phyloP scores from a whole-genome alignment of 2,329 filamentous ascomycete species.

The Colletotrichum sidae region DNA sequence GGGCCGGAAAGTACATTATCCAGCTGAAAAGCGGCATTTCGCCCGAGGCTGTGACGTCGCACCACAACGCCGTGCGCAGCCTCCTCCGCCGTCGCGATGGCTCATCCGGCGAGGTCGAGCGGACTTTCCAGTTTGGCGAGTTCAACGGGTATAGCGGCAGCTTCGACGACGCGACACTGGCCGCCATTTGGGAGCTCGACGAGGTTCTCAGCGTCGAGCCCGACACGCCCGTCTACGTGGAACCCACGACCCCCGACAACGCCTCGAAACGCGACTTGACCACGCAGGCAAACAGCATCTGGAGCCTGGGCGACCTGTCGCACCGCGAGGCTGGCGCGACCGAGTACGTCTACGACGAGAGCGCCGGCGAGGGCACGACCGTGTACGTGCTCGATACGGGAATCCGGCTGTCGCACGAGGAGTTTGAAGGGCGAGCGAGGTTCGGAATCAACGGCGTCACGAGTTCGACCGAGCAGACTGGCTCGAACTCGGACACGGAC shows the following conservation, averaged over 20 bases:
- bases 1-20: constrained; percentile 58
- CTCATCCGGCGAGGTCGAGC: constrained; percentile 43
- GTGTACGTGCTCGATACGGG: constrained; percentile 59
- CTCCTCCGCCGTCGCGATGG: constrained; percentile 48
- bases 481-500: constrained; percentile 35
- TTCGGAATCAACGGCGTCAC: constrained; percentile 43
- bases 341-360: constrained; percentile 43
- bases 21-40: constrained; percentile 53
- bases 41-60: constrained; percentile 40
- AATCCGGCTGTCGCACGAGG: constrained; percentile 50
- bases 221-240: constrained; percentile 39
- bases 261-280: constrained; percentile 29
- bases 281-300: constrained; percentile 41
- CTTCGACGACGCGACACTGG: constrained; percentile 54
- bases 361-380: constrained; percentile 41
- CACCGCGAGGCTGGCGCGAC: constrained; percentile 47
- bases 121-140: constrained; percentile 43
- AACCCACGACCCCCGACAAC: neutral
- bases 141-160: constrained; percentile 55
- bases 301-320: constrained; percentile 53
- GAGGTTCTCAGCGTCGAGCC: constrained; percentile 48
- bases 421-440: constrained; percentile 44
- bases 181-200: constrained; percentile 50
- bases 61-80: constrained; percentile 46
- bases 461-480: constrained; percentile 40